Evolutionary conservation across 495 filamentous ascomycete genomes (phyloP), one percentile per base, ranked within the genome.

Genomic region (Letharia columbiana): DNA sequence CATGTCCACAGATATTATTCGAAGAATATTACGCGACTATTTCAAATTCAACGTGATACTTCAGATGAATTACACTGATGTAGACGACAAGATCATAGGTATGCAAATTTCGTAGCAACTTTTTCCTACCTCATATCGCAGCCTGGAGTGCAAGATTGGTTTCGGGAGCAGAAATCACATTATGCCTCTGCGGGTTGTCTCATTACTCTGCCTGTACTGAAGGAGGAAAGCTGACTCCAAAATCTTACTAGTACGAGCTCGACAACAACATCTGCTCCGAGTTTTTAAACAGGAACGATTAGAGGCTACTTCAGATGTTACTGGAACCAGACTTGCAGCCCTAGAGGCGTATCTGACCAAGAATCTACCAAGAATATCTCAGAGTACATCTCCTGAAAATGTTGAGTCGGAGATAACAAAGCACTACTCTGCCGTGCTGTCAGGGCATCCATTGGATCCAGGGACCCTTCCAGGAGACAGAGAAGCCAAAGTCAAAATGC

Each of bases 1-100:
- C 87, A 90, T 96, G 62, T 89, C 85, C 41, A 95, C 91, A 20
- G 94, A 98, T 76, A 94, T 98, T 57, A 86, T 98, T 67, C 84
- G 92, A 47, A 83, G 94, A 71, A 91, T 97, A 69, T 78, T 98
- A 77, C 75, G 80, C 68, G 87, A 96, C 73, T 93, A 95, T 76
- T 96, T 96, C 73, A 84, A 85, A 56, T 96, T 87, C 74, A 80
- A 92, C 42, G 86, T 98, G 64, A 83, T 88, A 54, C 96, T 96
- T 81, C 91, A 97, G 58, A 93, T 95, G 89, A 98, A 98, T 75
- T 90, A 96, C 70, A 96, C 92, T 7, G 91, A 96, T 77, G 59
- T 66, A n/a, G 49, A 65, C 18, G 42, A 57, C 28, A 66, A 66
- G 31, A 58, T 66, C 13, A 60, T 44, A 28, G 17, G 17, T 58